Base-by-base conservation (phyloP, 768 basidiomycete genomes). In the Infundibulicybe gibba region DNA sequence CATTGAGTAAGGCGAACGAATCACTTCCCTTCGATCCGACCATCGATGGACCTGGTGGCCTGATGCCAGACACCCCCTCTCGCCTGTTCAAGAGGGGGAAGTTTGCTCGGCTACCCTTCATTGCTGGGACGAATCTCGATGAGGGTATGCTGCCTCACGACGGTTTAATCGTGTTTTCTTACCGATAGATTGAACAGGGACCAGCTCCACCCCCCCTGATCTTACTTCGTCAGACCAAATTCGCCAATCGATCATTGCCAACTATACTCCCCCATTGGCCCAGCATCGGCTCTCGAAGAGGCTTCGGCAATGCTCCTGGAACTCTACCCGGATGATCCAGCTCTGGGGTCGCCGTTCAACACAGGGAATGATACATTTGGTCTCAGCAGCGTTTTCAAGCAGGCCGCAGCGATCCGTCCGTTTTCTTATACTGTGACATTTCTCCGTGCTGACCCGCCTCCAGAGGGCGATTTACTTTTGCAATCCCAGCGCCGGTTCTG, bases 351-450 rank as follows among this genome's bases (percentile, higher is more conserved):
- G 1, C 77, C 77, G 0, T 79, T 67, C 50, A 63, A 62, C 11
- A 77, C 75, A 2, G 74, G 76, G 5, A 64, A 68, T 49, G 54
- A 72, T 17, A 71, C 72, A 0, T 77, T 76, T 49, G 74, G 74
- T 0, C 52, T 71, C 11, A 52, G 56, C 12, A 38, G 50, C 16
- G 35, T 11, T 19, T 38, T 38, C 17, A 38, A 38, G 11, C 35
- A 38, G 17, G 35, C 35, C 35, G 14, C 35, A 19, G 35, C 35
- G n/a, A 38, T 38, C 17, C 35, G 35, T 38, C 17, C 35, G 3
- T 38, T 38, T 38, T 19, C 14, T 3, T 38, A 19, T 38, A 3
- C 3, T 38, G 11, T 38, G 35, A 38, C 11, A 25, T 25, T 25
- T 25, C 4, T 8, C 25, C 25, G 4, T 38, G 3, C 35, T 38